Conservation (phyloP, 2,329 filamentous ascomycete genomes). For the Trichoderma arundinaceum region DNA sequence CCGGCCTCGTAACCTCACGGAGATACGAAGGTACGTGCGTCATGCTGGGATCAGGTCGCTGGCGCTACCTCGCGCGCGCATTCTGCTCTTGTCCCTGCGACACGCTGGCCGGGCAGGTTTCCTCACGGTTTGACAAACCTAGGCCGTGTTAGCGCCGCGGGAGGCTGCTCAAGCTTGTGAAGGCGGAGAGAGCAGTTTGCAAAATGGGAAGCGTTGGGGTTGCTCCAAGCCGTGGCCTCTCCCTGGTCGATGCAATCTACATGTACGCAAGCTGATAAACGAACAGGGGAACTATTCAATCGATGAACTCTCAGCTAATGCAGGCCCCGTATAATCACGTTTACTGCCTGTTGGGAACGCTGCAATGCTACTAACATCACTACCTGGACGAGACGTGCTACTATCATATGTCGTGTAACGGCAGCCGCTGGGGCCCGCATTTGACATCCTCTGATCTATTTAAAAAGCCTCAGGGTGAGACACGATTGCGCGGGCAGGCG, state of each 20-base stretch:
- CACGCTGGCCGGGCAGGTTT: background rate
- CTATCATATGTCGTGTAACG: conserved; percentile 21
- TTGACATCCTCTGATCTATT: conserved; percentile 4
- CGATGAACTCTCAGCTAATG: background rate
- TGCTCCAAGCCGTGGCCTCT: too few relatives aligned
- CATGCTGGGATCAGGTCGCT: conserved; percentile 14
- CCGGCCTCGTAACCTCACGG: background rate
- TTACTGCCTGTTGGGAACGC: background rate
- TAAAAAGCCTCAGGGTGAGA: conserved; percentile 22
- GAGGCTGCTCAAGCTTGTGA: conserved; percentile 28
- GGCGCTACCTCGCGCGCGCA: conserved; percentile 5
- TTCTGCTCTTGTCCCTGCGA: conserved; percentile 6
- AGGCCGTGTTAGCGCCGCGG: conserved; percentile 19
- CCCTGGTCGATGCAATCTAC: too few relatives aligned
- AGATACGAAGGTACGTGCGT: background rate
- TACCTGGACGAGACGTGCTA: background rate
- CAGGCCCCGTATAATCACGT: background rate
- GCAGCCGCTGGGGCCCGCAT: conserved; percentile 11
- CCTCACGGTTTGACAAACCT: conserved; percentile 19
- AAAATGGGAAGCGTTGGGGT: too few relatives aligned
- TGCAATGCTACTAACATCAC: background rate
- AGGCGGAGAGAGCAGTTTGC: background rate
- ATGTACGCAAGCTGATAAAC: background rate
- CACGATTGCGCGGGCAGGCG: conserved; percentile 25
- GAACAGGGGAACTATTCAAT: background rate